Evolutionary conservation across 1,284 basidiomycete species (phyloP), one percentile per base, ranked within the genome.

Genomic region (Neolentinus lepideus): DNA sequence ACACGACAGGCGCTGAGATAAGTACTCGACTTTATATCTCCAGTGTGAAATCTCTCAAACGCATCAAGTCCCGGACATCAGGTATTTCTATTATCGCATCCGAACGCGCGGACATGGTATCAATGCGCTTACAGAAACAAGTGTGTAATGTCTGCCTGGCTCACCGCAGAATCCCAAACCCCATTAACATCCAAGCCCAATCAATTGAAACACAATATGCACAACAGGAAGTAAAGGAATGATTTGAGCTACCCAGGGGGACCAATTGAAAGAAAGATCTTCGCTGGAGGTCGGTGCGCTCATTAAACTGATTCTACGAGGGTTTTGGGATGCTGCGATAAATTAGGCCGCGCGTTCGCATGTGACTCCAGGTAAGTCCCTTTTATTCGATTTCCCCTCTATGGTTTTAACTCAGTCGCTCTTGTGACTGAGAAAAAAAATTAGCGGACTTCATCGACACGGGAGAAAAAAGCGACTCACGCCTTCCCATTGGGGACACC

Each of bases 401-500:
- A 26, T 6, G 6, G 14, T 25, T 8, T 3, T 11, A n/a, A 16
- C 47, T 50, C 22, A 50, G 24, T 50, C 47, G 24, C 6, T n/a
- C 22, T 50, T 50, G 47, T 50, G 27, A 14, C 47, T 50, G 47
- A 24, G 24, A 16, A 24, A 21, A 16, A 16, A 21, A 43, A 43
- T 43, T 6, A 43, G 16, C n/a, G 16, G 8, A 43, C 6, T 16
- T 50, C 22, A 50, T n/a, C n/a, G 45, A 21, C 22, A 50, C 25
- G 12, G 27, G 21, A 50, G 14, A 50, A 21, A 3, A n/a, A 25
- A 24, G 11, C 16, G 8, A 59, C 62, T 36, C 46, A 63, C 58
- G 58, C 64, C 53, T 59, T 64, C 56, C 69, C 67, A 33, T 75
- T 72, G 8, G 60, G 63, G 26, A 59, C 53, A 51, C 60, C 68